A percentile compares a stretch with the other conserved stretches of the same genome.
phyloP scores from a whole-genome alignment of 2,329 filamentous ascomycete genomes.

The Botrytis sinoallii region DNA sequence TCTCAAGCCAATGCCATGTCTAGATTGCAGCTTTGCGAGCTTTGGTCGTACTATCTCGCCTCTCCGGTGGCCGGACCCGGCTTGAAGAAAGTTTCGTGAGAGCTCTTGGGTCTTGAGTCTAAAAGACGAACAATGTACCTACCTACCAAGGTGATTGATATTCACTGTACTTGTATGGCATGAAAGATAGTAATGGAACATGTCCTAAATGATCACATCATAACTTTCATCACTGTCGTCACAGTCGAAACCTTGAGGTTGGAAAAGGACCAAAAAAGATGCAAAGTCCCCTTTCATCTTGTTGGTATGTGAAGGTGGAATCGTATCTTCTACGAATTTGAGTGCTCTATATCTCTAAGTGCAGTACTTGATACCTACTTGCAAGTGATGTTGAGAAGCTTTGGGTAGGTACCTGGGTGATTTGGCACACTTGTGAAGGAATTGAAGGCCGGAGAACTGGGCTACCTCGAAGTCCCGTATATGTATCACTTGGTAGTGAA shows the following conservation, averaged over 20 bases:
- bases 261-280: neutral
- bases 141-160: neutral
- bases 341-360: neutral
- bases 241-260: neutral
- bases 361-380: conserved; percentile 1
- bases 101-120: conserved; percentile 1
- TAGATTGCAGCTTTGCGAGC: neutral
- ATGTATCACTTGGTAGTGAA: neutral
- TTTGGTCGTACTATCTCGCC: neutral
- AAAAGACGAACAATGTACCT: neutral
- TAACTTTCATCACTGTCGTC: neutral
- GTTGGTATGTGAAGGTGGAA: neutral
- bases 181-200: neutral
- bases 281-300: neutral
- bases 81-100: neutral
- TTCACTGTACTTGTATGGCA: neutral
- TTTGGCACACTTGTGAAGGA: neutral
- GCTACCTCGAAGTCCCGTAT: neutral
- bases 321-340: too few relatives aligned
- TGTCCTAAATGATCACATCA: neutral
- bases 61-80: conserved; percentile 1
- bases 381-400: neutral
- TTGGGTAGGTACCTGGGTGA: neutral
- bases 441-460: neutral
- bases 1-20: neutral